Evolutionary conservation across 345 rosid genomes (phyloP).

Genomic region (Clausena lansium): DNA sequence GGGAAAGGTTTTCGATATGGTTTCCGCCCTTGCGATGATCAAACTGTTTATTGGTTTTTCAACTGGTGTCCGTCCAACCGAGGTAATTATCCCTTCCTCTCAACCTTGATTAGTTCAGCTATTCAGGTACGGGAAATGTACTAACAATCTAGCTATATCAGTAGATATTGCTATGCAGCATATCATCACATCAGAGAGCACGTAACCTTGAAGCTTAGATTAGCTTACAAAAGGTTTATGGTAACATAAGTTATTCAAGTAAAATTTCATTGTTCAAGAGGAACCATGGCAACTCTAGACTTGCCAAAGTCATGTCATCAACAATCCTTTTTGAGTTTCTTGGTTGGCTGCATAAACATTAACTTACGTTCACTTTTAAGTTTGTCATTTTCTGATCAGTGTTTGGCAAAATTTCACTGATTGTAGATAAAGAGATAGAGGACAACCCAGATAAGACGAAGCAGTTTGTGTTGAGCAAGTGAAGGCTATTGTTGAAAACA

Average conservation of each 20-base stretch:
- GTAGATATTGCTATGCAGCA: background rate
- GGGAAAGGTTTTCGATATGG: slow-evolving; percentile 4
- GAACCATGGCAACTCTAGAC: too few relatives aligned
- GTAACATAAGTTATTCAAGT: too few relatives aligned
- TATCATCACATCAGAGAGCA: background rate
- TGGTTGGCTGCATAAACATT: too few relatives aligned
- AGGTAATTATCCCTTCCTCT: slow-evolving; percentile 19
- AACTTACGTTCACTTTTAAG: too few relatives aligned
- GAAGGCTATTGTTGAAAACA: slow-evolving; percentile 29
- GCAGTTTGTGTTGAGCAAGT: too few relatives aligned
- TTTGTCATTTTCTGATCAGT: background rate
- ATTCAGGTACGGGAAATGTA: too few relatives aligned
- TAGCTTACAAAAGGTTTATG: too few relatives aligned
- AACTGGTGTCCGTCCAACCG: slow-evolving; percentile 22
- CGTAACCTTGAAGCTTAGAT: too few relatives aligned
- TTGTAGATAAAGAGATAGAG: slow-evolving; percentile 24
- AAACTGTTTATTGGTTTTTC: slow-evolving; percentile 32
- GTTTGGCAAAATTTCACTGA: background rate
- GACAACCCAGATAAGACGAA: slow-evolving; percentile 19
- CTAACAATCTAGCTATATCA: background rate
- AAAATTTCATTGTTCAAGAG: too few relatives aligned
- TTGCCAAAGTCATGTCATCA: too few relatives aligned
- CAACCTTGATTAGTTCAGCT: slow-evolving; percentile 6
- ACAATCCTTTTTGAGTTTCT: too few relatives aligned
- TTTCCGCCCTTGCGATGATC: slow-evolving; percentile 11